Base-by-base conservation (phyloP, 768 basidiomycete species). In the Russula vinacea region DNA sequence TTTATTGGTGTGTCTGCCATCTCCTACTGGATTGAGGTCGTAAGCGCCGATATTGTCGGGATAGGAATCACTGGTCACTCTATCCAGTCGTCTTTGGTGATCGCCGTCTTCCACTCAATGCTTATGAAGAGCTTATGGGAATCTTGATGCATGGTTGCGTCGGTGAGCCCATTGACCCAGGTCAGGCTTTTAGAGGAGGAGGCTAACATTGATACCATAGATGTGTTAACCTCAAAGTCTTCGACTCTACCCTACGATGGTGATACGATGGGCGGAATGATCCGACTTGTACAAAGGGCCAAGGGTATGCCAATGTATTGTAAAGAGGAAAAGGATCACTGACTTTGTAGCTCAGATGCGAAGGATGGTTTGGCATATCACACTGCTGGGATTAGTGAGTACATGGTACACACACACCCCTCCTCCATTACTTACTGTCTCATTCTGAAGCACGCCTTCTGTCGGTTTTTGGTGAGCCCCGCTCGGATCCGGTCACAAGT, bases 101-200 rank as follows among this genome's bases (percentile, higher is more conserved):
- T 55, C 63, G 58, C 8, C 7, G 58, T n/a, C 54, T 72, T 10
- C 45, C 60, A 1, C 33, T 44, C 19, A 44, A 55, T 2, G 56
- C 67, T 14, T 65, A 68, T 57, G 74, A 78, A 32, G 71, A 73
- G 37, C 76, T 72, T 5, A 70, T 73, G 40, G 82, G 81, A 4
- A 75, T 78, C 2, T 73, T 73, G 11, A 72, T 73, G 4, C 66
- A 73, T 24, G 70, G 74, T 7, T 79, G 81, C 68, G 69, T 82
- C 19, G 73, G 83, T 83, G 6, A 52, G 39, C 19, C 14, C 3
- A n/a, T 45, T 32, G 2, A 2, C 51, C 17, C 13, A 8, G 35
- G 7, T 16, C 24, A 14, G 8, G 14, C 0, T 16, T 35, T 29
- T 7, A 44, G 16, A 45, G 37, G n/a, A 16, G 19, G 6, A 29